Evolutionary conservation across 2,329 filamentous ascomycete species (phyloP).

Genomic region (Aspergillus ochraceoroseus): DNA sequence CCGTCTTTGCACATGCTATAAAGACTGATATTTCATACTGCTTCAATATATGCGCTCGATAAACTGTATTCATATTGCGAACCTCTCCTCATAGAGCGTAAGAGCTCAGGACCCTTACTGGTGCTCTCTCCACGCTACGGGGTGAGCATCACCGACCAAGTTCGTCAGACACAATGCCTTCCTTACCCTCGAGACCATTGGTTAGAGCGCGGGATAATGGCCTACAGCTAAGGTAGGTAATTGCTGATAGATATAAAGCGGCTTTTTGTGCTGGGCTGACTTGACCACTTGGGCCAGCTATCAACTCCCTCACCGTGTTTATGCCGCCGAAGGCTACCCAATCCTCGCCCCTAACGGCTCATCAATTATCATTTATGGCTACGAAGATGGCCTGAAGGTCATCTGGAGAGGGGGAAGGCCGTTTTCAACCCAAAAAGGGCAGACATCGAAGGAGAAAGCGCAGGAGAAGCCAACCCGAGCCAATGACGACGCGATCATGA

Average conservation of each 20-base stretch:
- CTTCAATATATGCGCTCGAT: no score
- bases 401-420: slow-evolving; percentile 57
- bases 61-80: no score
- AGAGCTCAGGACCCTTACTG: no score
- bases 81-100: no score
- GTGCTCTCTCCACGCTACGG: background rate
- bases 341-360: slow-evolving; percentile 57
- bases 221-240: slow-evolving; percentile 41
- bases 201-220: slow-evolving; percentile 39
- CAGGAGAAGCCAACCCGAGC: slow-evolving; percentile 23
- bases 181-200: slow-evolving; percentile 35
- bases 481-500: slow-evolving; percentile 48
- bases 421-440: slow-evolving; percentile 37
- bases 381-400: slow-evolving; percentile 54
- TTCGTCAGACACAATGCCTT: slow-evolving; percentile 28
- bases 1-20: no score
- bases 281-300: slow-evolving; percentile 46
- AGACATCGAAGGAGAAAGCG: slow-evolving; percentile 24
- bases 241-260: background rate
- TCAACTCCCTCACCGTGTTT: slow-evolving; percentile 55
- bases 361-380: slow-evolving; percentile 56
- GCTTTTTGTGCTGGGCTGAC: slow-evolving; percentile 11
- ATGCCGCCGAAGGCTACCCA: slow-evolving; percentile 55
- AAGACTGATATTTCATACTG: no score
- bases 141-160: background rate